phyloP scores from a whole-genome alignment of 768 basidiomycete genomes.

The Auriscalpium orientale region DNA sequence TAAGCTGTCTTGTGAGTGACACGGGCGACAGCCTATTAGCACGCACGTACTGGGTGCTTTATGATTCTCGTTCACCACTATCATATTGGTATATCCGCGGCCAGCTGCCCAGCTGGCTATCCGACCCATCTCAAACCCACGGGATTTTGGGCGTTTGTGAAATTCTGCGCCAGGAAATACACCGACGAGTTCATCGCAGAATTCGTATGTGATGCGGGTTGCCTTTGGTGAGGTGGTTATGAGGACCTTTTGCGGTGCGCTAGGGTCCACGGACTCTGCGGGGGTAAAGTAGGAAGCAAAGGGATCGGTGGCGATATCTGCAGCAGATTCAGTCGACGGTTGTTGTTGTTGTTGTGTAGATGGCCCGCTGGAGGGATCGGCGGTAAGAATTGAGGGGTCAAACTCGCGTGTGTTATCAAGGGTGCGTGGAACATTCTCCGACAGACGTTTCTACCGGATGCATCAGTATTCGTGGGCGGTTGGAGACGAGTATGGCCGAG shows the following conservation, averaged over 20 bases:
- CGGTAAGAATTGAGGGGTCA: conserved; percentile 59
- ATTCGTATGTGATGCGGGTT: conserved; percentile 82
- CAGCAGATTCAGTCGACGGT: conserved; percentile 48
- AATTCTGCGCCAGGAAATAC: conserved; percentile 92
- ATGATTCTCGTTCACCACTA: conserved; percentile 94
- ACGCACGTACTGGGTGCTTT: conserved; percentile 81
- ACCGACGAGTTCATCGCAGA: conserved; percentile 85
- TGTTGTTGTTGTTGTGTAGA: conserved; percentile 20
- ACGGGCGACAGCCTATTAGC: not conserved
- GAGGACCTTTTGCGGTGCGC: conserved; percentile 75
- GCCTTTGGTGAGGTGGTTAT: conserved; percentile 88
- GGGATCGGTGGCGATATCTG: conserved; percentile 66
- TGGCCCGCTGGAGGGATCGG: conserved; percentile 31
- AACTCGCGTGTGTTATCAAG: conserved; percentile 90
- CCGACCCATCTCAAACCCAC: conserved; percentile 83
- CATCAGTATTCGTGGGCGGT: not conserved
- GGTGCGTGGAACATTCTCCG: conserved; percentile 82
- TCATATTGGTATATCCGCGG: conserved; percentile 79
- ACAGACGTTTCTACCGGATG: conserved; percentile 59
- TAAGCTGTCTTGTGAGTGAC: conserved; percentile 25
- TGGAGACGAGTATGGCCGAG: not conserved
- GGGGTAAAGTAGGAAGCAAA: conserved; percentile 74
- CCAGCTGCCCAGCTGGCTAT: conserved; percentile 92
- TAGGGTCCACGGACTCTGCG: conserved; percentile 44
- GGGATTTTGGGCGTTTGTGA: conserved; percentile 77